Conservation (phyloP, 805 yeast species). For the Yamadazyma scolyti region DNA sequence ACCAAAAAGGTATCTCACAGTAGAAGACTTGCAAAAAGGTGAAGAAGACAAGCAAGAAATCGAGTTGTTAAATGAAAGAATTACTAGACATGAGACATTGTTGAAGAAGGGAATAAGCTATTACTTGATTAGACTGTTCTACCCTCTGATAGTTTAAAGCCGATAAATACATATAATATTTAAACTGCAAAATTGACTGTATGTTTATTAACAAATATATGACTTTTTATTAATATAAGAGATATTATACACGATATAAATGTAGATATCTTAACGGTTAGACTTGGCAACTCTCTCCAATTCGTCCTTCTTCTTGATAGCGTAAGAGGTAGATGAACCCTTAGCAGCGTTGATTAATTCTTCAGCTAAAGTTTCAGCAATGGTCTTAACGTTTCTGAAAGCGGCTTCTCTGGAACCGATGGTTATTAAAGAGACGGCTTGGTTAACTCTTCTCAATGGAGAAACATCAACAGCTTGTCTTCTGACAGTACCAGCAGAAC, state of each 20-base stretch:
- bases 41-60: constrained; percentile 9
- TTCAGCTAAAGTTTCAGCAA: constrained; percentile 99
- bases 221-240: constrained; percentile 6
- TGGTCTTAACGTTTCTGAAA: constrained; percentile 99
- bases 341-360: constrained; percentile 99
- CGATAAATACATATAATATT: not conserved
- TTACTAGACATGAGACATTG: constrained; percentile 15
- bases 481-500: constrained; percentile 99
- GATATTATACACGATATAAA: constrained; percentile 12
- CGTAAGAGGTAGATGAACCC: constrained; percentile 99
- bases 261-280: constrained; percentile 81
- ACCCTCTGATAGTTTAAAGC: constrained; percentile 22
- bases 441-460: constrained; percentile 99
- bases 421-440: constrained; percentile 96
- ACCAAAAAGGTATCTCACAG: constrained; percentile 11
- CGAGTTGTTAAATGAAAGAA: constrained; percentile 14
- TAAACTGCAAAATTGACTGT: not conserved
- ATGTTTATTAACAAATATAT: constrained; percentile 6
- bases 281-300: constrained; percentile 99
- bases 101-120: constrained; percentile 5
- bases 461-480: constrained; percentile 99
- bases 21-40: constrained; percentile 1
- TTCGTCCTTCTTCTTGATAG: constrained; percentile 99
- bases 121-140: constrained; percentile 15
- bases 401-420: constrained; percentile 99